Percentiles rank a stretch among this genome's conserved stretches.
These are phyloP conservation scores for Fusarium sp. DNA, from an alignment of 2,329 filamentous ascomycete species.

Conservation along the genomic window DNA sequence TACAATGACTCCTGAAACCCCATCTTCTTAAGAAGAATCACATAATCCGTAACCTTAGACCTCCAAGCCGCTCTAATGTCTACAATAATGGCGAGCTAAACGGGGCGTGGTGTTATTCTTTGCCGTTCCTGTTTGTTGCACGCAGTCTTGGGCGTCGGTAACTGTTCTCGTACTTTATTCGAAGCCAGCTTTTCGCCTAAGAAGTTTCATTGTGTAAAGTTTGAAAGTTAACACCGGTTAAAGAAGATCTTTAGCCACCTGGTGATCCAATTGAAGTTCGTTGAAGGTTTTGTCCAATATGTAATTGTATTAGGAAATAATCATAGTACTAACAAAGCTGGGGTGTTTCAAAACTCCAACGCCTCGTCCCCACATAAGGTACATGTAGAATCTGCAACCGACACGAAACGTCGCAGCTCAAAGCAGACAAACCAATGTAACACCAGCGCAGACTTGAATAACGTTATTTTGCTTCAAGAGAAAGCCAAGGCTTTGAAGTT, in stretches of 20 bases:
- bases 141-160: not conserved
- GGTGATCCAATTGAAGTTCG: not conserved
- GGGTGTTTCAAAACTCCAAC: constrained; percentile 4
- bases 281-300: not conserved
- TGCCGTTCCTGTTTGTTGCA: not conserved
- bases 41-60: not conserved
- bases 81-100: not conserved
- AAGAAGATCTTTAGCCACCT: not conserved
- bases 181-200: not conserved
- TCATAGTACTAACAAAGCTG: not conserved
- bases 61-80: not conserved
- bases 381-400: constrained; percentile 27
- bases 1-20: not conserved
- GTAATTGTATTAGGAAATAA: not conserved
- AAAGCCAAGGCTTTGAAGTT: constrained; percentile 13
- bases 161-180: not conserved
- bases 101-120: not conserved
- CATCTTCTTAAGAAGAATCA: not conserved
- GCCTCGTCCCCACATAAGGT: not conserved
- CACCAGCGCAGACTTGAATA: not conserved
- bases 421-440: constrained; percentile 4
- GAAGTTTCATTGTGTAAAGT: not conserved
- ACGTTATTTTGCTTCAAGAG: not conserved
- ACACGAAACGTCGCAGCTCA: constrained; percentile 28
- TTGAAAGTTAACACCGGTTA: not conserved